These are phyloP conservation scores for Amanita subjunquillea DNA, from an alignment of 768 basidiomycete species.

Conservation along the genomic window DNA sequence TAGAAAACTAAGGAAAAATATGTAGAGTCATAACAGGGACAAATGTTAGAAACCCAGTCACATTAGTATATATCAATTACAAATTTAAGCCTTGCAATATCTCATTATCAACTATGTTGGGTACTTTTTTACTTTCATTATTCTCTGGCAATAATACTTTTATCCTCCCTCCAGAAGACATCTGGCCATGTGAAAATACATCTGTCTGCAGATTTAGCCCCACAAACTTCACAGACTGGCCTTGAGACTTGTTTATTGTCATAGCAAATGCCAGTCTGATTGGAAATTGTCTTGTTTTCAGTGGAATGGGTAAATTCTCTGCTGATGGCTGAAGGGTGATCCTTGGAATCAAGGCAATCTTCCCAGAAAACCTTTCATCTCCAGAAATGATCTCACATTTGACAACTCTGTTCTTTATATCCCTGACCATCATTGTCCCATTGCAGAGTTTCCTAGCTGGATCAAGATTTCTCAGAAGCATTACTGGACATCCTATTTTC, in stretches of 20 bases:
- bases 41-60: too few relatives aligned
- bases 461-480: slow-evolving; percentile 33
- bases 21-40: too few relatives aligned
- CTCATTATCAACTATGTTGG: too few relatives aligned
- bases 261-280: slow-evolving; percentile 34
- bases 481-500: slow-evolving; percentile 24
- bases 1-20: too few relatives aligned
- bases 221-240: slow-evolving; percentile 26
- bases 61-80: too few relatives aligned
- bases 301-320: slow-evolving; percentile 17
- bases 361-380: slow-evolving; percentile 18
- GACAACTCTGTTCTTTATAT: slow-evolving; percentile 19
- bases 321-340: slow-evolving; percentile 21
- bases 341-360: slow-evolving; percentile 26
- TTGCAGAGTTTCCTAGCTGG: slow-evolving; percentile 26
- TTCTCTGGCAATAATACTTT: background rate
- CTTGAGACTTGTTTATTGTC: slow-evolving; percentile 40
- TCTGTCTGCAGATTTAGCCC: background rate
- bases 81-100: too few relatives aligned
- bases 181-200: slow-evolving; percentile 22
- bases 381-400: slow-evolving; percentile 16
- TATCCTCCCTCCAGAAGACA: slow-evolving; percentile 21
- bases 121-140: too few relatives aligned
- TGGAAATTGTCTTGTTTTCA: slow-evolving; percentile 30
- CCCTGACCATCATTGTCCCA: slow-evolving; percentile 16